Evolutionary conservation across 306 rosid genomes (phyloP).

Genomic region (Alnus glutinosa): DNA sequence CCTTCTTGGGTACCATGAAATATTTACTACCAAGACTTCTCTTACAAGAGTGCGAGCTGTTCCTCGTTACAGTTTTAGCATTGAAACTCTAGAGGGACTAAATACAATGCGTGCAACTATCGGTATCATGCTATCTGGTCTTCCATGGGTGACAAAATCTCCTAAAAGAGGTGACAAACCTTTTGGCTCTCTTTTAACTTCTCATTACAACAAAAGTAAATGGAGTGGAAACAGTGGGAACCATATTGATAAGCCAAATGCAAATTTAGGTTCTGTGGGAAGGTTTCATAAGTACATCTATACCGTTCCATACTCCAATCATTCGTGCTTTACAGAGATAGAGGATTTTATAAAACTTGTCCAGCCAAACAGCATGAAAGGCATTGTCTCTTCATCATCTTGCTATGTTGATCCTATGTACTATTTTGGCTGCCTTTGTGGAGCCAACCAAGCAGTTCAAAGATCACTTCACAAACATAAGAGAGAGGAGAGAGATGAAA

Average conservation of each 20-base stretch:
- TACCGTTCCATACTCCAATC: slow-evolving; percentile 74
- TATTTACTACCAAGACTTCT: slow-evolving; percentile 62
- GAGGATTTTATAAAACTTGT: slow-evolving; percentile 61
- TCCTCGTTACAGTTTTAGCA: slow-evolving; percentile 74
- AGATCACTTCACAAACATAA: slow-evolving; percentile 19
- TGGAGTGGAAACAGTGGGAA: slow-evolving; percentile 25
- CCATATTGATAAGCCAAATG: slow-evolving; percentile 32
- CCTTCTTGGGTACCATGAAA: slow-evolving; percentile 60
- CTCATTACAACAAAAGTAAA: slow-evolving; percentile 39
- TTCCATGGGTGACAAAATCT: slow-evolving; percentile 60
- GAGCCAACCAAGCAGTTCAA: slow-evolving; percentile 36
- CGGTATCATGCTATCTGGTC: slow-evolving; percentile 80
- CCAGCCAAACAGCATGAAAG: slow-evolving; percentile 54
- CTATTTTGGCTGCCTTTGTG: slow-evolving; percentile 57
- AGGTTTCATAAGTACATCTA: slow-evolving; percentile 49
- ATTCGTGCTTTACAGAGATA: slow-evolving; percentile 59
- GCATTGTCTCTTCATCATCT: slow-evolving; percentile 62
- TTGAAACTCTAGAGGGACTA: slow-evolving; percentile 58
- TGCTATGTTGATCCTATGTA: slow-evolving; percentile 67
- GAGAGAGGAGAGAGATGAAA: slow-evolving; percentile 38
- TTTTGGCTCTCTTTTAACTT: slow-evolving; percentile 45
- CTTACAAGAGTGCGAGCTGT: slow-evolving; percentile 79
- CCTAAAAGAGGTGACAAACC: slow-evolving; percentile 29
- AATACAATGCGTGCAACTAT: slow-evolving; percentile 59
- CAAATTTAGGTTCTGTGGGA: slow-evolving; percentile 22